Conservation (phyloP, 1,284 basidiomycete genomes). For the Trichosporon sp. region DNA sequence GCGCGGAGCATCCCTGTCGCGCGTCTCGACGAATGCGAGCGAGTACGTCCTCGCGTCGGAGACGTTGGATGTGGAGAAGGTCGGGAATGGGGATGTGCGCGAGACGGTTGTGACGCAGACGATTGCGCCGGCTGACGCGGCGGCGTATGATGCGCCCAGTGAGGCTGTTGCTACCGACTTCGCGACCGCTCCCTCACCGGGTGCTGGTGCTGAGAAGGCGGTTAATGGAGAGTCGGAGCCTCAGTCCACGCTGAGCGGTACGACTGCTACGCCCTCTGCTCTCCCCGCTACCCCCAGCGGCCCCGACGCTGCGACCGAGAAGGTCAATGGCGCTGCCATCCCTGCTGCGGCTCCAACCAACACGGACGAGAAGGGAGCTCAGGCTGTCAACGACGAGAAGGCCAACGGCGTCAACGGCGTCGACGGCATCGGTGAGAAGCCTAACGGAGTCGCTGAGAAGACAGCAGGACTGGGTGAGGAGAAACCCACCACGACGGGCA, state of each 20-base stretch:
- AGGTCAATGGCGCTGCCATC: neutral
- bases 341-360: neutral
- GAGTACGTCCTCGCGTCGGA: conserved; percentile 5
- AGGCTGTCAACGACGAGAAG: neutral
- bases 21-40: neutral
- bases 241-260: neutral
- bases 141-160: neutral
- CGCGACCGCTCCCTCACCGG: neutral
- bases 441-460: neutral
- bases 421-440: neutral
- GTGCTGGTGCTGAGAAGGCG: neutral
- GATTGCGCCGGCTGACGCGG: neutral
- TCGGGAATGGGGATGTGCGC: neutral
- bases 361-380: no score
- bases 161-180: neutral
- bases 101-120: neutral
- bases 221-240: no score
- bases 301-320: neutral
- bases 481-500: neutral
- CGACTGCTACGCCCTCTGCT: neutral
- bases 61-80: neutral
- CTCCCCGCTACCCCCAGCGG: neutral
- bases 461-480: no score
- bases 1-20: neutral
- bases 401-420: neutral